phyloP scores from a whole-genome alignment of 495 filamentous ascomycete genomes.

The Aspergillus cavernicola region DNA sequence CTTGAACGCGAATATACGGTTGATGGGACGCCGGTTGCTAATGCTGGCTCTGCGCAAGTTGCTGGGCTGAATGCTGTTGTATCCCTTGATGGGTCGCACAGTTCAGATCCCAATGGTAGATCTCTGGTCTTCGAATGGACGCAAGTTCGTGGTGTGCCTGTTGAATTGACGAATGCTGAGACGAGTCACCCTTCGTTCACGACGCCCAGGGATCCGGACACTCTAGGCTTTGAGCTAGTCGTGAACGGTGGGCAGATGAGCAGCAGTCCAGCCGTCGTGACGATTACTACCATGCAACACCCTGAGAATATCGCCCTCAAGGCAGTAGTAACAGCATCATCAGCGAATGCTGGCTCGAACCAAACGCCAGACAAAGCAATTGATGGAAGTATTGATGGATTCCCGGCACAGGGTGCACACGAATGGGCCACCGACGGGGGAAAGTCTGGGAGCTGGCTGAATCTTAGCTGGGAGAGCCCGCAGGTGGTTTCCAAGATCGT shows the following conservation, averaged over 20 bases:
- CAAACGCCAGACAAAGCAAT: conserved; percentile 9
- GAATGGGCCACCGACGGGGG: conserved; percentile 11
- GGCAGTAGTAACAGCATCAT: conserved; percentile 8
- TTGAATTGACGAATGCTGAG: neutral
- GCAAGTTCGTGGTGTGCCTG: conserved; percentile 1
- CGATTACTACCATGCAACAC: neutral
- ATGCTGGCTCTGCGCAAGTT: neutral
- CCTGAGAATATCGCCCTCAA: conserved; percentile 3
- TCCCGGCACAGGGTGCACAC: neutral
- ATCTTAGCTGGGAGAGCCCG: conserved; percentile 1
- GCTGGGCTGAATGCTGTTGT: neutral
- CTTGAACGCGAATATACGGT: neutral
- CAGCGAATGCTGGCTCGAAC: neutral
- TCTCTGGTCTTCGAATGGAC: neutral
- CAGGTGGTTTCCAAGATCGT: conserved; percentile 4
- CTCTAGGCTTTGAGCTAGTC: conserved; percentile 4
- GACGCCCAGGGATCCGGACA: neutral
- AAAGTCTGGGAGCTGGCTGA: conserved; percentile 7
- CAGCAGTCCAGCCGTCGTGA: conserved; percentile 1
- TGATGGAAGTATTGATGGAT: neutral
- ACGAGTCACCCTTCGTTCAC: neutral
- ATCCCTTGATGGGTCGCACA: conserved; percentile 3
- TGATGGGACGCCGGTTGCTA: neutral
- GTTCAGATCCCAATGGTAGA: neutral
- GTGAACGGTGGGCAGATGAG: neutral